Conservation (phyloP, 495 filamentous ascomycete genomes). For the Achaetomiella virescens region DNA sequence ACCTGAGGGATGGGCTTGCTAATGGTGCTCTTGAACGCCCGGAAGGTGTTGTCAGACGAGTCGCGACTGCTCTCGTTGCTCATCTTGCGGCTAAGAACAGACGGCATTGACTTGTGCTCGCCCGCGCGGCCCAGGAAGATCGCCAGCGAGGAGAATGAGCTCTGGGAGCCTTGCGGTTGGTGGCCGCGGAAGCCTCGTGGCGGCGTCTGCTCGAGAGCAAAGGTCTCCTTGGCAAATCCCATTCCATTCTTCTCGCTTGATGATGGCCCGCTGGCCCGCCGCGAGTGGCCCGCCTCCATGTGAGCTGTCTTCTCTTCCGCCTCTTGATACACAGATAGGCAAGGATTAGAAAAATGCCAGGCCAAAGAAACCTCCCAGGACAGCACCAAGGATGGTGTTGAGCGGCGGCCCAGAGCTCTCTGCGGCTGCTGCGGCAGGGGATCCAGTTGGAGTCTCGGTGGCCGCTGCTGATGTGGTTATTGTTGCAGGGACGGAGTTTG, state of each 20-base stretch:
- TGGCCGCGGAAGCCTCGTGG: constrained; percentile 40
- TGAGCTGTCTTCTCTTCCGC: constrained; percentile 41
- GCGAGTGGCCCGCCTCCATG: constrained; percentile 40
- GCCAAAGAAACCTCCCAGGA: constrained; percentile 72
- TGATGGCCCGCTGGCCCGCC: constrained; percentile 46
- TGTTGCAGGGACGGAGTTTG: constrained; percentile 14
- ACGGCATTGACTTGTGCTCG: constrained; percentile 35
- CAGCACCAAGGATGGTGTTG: constrained; percentile 63
- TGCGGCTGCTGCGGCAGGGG: constrained; percentile 14
- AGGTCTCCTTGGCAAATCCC: constrained; percentile 49
- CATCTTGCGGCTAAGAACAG: constrained; percentile 35
- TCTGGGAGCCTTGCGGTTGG: constrained; percentile 38
- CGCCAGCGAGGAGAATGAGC: constrained; percentile 50
- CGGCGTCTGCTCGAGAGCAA: constrained; percentile 38
- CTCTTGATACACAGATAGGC: constrained; percentile 64
- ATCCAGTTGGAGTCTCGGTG: constrained; percentile 32
- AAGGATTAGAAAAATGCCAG: constrained; percentile 60
- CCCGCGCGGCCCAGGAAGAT: constrained; percentile 47
- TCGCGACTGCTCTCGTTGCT: constrained; percentile 45
- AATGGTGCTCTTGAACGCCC: constrained; percentile 49
- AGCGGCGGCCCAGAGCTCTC: constrained; percentile 6
- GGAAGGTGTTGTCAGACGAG: constrained; percentile 43
- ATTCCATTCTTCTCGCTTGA: constrained; percentile 46
- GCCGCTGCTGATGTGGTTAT: constrained; percentile 18
- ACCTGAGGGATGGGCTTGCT: constrained; percentile 47